Conservation (phyloP, 164 flowering plant genomes). For the Litsea cubeba region DNA sequence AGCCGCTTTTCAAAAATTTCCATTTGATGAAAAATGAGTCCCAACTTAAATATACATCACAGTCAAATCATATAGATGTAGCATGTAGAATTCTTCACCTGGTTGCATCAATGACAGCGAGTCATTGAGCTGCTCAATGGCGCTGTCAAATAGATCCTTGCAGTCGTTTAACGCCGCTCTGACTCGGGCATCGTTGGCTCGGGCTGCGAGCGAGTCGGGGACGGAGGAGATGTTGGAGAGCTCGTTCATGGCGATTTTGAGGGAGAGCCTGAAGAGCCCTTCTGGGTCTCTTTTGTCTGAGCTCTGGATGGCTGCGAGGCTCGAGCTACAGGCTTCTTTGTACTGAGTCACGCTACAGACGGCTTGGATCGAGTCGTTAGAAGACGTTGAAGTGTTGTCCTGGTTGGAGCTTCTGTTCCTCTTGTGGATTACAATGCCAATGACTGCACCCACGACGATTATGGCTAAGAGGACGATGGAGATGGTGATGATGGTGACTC, state of each 20-base stretch:
- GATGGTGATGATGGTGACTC: constrained; percentile 39
- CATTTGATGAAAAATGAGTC: too few species aligned
- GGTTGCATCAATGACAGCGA: constrained; percentile 34
- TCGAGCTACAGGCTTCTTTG: constrained; percentile 43
- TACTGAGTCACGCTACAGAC: constrained; percentile 43
- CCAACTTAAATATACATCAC: too few species aligned
- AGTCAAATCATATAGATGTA: too few species aligned
- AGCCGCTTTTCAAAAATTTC: too few species aligned
- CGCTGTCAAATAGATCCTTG: constrained; percentile 36
- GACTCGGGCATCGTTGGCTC: constrained; percentile 14
- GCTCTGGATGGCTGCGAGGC: constrained; percentile 22
- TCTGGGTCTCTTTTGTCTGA: constrained; percentile 29
- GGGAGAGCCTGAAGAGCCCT: constrained; percentile 38
- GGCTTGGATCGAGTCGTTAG: constrained; percentile 24
- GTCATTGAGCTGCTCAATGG: constrained; percentile 42
- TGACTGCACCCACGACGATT: constrained; percentile 39
- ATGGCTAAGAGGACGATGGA: constrained; percentile 42
- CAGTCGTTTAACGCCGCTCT: constrained; percentile 44
- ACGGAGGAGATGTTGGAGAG: constrained; percentile 24
- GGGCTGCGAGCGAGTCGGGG: constrained; percentile 18
- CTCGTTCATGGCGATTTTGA: constrained; percentile 39
- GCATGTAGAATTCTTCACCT: neutral
- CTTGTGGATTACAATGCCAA: constrained; percentile 26
- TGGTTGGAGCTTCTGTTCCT: constrained; percentile 4
- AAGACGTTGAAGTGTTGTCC: constrained; percentile 3